Evolutionary conservation across 2,329 filamentous ascomycete genomes (phyloP), one percentile per base, ranked within the genome.

Genomic region (Trichoderma oligosporum): DNA sequence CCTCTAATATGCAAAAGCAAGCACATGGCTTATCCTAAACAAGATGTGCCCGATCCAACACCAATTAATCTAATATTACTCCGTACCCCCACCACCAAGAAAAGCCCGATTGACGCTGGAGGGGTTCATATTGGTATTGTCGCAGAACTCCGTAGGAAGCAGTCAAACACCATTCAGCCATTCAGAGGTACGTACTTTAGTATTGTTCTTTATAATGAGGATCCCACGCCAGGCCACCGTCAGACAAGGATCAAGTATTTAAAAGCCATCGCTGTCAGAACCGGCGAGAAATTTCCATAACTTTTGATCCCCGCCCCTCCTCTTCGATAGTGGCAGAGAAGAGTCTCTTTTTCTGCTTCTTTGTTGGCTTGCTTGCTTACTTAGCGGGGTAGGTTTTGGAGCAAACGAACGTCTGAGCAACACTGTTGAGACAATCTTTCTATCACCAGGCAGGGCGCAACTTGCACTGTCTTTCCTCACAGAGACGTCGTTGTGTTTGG

Each of bases 171-270:
- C n/a, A n/a, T n/a, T n/a, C n/a, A 36, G 46, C 22, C 31, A 29
- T 38, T 22, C 16, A 39, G 33, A 36, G 38, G 53, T 48, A 47
- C 42, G 53, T 47, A 48, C 42, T 47, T 41, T 56, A 14, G 16
- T 56, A 56, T 56, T 56, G 53, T 56, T 56, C 53, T 41, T 16
- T 18, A n/a, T 29, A 14, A n/a, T 38, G 33, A 12, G 14, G n/a
- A 29, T 41, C 36, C 48, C 31, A 22, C 33, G 36, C 16, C 36
- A 18, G 5, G 46, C 22, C 3, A 29, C 29, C 4, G 33, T 39
- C 25, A 29, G 44, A 47, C 44, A 56, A 35, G 44, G 53, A 48
- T 47, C 33, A 35, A 48, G 35, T 41, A 47, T 48, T 48, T 47
- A 48, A 56, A 48, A 20, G 12, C 53, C 35, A 20, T 56, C 27